Base-by-base conservation (phyloP, 2,329 filamentous ascomycete genomes). In the Sporothrix dimorphospora region DNA sequence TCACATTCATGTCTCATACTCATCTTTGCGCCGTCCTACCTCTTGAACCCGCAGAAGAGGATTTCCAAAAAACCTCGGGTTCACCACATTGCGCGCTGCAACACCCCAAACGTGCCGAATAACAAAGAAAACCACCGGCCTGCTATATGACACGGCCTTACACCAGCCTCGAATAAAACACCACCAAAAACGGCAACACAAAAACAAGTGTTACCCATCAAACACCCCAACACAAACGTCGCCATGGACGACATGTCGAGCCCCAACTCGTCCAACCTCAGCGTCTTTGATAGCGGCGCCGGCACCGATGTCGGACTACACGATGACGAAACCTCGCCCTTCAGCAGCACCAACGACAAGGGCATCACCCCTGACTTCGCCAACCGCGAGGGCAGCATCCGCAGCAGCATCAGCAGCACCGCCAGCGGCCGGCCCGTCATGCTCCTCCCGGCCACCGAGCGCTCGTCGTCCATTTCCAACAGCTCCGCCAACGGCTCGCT, bases 161-260 rank as follows among this genome's bases (percentile, higher is more conserved):
- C 47, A 38, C 7, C 65, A 21, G 27, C 14, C 24, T 49, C 65
- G 8, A 51, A 34, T 40, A 53, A 68, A 38, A 19, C 34, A 16
- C 16, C 55, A n/a, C 55, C 42, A 45, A n/a, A n/a, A n/a, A 69
- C 12, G 30, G 30, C 45, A 30, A 38, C 21, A 65, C n/a, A 63
- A 63, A 63, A 42, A 63, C n/a, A 9, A 21, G 14, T 19, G 16
- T 12, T 47, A 53, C 30, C 65, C 40, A 4, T 12, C 38, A 4
- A 45, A 14, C 42, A 42, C 30, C 19, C 4, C 42, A n/a, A 14
- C 49, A 16, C 30, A 14, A 68, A 21, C 30, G 45, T 38, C 42
- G 45, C 61, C 71, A 76, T 75, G 74, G 75, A 76, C n/a, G 74
- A 75, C 21, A 27, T 73, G 19, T 74, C 75, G 27, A 76, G 74